Evolutionary conservation across 371 early-diverging fungal genomes (phyloP).

Genomic region (Choanephora cucurbitarum): DNA sequence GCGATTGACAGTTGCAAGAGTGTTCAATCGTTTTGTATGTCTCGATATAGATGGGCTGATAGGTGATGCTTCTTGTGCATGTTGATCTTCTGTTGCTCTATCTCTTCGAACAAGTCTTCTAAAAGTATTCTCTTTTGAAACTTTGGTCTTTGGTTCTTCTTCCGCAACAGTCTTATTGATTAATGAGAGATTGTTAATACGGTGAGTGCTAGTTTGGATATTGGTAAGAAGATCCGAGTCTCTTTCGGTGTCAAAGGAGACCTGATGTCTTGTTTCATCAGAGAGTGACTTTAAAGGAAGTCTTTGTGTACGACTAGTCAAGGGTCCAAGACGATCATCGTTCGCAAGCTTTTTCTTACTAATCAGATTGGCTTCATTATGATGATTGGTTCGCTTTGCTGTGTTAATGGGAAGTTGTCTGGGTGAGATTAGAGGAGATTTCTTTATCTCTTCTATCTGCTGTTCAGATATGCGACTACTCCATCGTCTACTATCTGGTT

Average conservation of each 20-base stretch:
- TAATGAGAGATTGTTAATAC: background rate
- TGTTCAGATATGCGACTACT: conserved; percentile 8
- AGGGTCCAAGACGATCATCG: background rate
- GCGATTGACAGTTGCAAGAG: background rate
- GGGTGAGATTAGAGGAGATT: background rate
- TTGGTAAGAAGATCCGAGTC: background rate
- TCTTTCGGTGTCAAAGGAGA: background rate
- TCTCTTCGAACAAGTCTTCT: too few relatives aligned
- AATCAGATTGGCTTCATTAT: background rate
- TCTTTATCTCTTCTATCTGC: background rate
- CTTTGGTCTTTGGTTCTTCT: background rate
- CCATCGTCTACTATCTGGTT: conserved; percentile 12
- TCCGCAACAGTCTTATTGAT: background rate
- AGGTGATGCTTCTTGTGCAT: too few relatives aligned
- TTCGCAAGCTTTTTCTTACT: background rate
- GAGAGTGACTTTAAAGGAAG: too few relatives aligned
- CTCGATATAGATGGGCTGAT: background rate
- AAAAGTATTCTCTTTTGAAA: too few relatives aligned
- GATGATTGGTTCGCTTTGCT: background rate
- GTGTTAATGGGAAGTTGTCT: background rate
- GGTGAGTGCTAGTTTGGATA: too few relatives aligned
- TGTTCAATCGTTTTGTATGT: background rate
- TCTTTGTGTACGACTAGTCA: background rate
- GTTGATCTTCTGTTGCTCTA: too few relatives aligned
- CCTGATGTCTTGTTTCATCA: background rate